A percentile compares a stretch with the other conserved stretches of the same genome.
Evolutionary conservation across 2,329 filamentous ascomycete species (phyloP).

Genomic region (Graphilbum ipis-grandicollis): DNA sequence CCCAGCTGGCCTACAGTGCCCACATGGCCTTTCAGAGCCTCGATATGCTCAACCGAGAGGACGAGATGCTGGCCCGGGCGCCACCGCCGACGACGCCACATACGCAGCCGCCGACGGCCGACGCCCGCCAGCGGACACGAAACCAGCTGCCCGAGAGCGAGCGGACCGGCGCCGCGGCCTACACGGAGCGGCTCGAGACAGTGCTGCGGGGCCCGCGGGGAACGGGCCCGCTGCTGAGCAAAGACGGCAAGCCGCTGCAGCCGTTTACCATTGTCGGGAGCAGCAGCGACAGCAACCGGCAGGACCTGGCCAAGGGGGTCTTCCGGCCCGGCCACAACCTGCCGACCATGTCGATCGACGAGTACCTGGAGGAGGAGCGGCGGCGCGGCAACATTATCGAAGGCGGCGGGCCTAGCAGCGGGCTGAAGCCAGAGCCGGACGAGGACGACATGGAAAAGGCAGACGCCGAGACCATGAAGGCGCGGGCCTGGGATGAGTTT

Average conservation of each 20-base stretch:
- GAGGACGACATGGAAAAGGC: slow-evolving; percentile 83
- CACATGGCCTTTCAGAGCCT: slow-evolving; percentile 74
- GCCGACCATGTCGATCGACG: slow-evolving; percentile 94
- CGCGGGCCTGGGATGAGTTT: slow-evolving; percentile 88
- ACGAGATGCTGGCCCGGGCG: slow-evolving; percentile 63
- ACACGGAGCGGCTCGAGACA: slow-evolving; percentile 57
- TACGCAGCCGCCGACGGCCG: slow-evolving; percentile 32
- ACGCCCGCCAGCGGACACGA: slow-evolving; percentile 4
- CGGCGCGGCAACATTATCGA: slow-evolving; percentile 76
- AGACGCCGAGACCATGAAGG: slow-evolving; percentile 84
- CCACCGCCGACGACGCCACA: slow-evolving; percentile 31
- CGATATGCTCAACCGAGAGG: slow-evolving; percentile 73
- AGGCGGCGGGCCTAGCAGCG: slow-evolving; percentile 66
- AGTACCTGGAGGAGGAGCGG: slow-evolving; percentile 87
- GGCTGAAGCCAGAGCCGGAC: slow-evolving; percentile 52
- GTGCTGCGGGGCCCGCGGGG: slow-evolving; percentile 19
- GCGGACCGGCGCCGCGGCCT: slow-evolving; percentile 24
- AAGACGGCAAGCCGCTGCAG: slow-evolving; percentile 67
- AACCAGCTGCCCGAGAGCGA: slow-evolving; percentile 17
- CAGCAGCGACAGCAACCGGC: slow-evolving; percentile 36
- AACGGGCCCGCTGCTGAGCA: slow-evolving; percentile 56
- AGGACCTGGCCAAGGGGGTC: slow-evolving; percentile 61
- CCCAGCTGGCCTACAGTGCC: slow-evolving; percentile 53
- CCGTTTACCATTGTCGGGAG: slow-evolving; percentile 63
- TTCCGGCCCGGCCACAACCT: slow-evolving; percentile 85